phyloP scores from a whole-genome alignment of 2,329 filamentous ascomycete genomes.

The Claviceps sp. region DNA sequence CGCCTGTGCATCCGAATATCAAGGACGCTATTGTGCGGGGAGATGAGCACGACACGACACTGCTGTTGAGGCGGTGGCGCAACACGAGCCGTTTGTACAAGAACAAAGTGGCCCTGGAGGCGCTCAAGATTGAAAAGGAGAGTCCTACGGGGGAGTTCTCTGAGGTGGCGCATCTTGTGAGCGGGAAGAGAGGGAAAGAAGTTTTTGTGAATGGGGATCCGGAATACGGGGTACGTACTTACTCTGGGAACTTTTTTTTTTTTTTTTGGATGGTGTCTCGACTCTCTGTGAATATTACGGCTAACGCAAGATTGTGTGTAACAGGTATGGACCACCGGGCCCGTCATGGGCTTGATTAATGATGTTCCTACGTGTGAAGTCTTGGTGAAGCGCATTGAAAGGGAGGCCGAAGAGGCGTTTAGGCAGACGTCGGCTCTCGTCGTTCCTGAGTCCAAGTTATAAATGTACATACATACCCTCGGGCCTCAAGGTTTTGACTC shows the following conservation, averaged over 20 bases:
- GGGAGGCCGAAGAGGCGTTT: slow-evolving; percentile 56
- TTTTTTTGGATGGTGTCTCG: slow-evolving; percentile 3
- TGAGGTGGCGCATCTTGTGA: slow-evolving; percentile 77
- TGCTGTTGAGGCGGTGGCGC: slow-evolving; percentile 80
- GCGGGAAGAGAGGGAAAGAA: slow-evolving; percentile 78
- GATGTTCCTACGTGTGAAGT: slow-evolving; percentile 66
- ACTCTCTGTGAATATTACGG: too few relatives aligned
- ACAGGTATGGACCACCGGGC: slow-evolving; percentile 91
- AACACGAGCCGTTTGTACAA: slow-evolving; percentile 83
- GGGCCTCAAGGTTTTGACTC: too few relatives aligned
- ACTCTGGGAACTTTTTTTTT: neutral
- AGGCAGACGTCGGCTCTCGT: slow-evolving; percentile 44
- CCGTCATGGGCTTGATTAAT: slow-evolving; percentile 82
- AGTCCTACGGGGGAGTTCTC: slow-evolving; percentile 77
- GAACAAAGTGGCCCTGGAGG: slow-evolving; percentile 76
- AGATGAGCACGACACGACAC: slow-evolving; percentile 78
- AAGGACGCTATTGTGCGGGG: slow-evolving; percentile 85
- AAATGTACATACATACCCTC: slow-evolving; percentile 10
- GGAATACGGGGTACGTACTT: slow-evolving; percentile 64
- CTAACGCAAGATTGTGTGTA: too few relatives aligned
- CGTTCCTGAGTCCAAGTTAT: slow-evolving; percentile 46
- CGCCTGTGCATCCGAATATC: slow-evolving; percentile 84
- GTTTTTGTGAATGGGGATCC: slow-evolving; percentile 88
- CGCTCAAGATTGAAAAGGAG: slow-evolving; percentile 70
- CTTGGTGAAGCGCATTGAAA: slow-evolving; percentile 60